Percentiles rank a stretch among this genome's conserved stretches.
phyloP scores from a whole-genome alignment of 140 eudicot species.

The Anethum foeniculum region DNA sequence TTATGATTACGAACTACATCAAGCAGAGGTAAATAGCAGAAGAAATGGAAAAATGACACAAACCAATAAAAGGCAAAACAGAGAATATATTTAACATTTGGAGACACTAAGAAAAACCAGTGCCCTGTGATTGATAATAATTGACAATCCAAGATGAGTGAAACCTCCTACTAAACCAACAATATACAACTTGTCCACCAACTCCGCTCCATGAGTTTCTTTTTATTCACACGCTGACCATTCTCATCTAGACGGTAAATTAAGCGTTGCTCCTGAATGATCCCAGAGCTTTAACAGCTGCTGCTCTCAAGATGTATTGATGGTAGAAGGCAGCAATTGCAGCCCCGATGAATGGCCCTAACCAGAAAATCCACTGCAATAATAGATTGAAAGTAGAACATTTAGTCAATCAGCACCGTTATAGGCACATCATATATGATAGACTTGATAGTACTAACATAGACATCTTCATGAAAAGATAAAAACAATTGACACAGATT shows the following conservation, averaged over 20 bases:
- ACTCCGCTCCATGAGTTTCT: neutral
- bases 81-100: neutral
- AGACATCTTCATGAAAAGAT: neutral
- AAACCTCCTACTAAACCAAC: neutral
- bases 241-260: neutral
- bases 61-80: neutral
- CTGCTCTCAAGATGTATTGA: constrained; percentile 58
- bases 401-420: neutral
- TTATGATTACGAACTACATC: neutral
- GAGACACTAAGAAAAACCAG: neutral
- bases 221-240: neutral
- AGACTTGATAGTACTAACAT: neutral
- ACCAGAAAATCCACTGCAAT: constrained; percentile 82
- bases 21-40: neutral
- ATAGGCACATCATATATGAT: neutral
- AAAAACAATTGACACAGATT: neutral
- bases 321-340: constrained; percentile 84
- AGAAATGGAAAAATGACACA: neutral
- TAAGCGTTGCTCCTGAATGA: constrained; percentile 63
- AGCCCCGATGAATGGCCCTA: constrained; percentile 83
- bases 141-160: neutral
- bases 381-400: neutral
- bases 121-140: neutral
- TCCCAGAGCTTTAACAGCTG: constrained; percentile 62
- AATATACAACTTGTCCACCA: neutral